phyloP scores from a whole-genome alignment of 1,139 yeast species.

The Kluyveromyces sp. region DNA sequence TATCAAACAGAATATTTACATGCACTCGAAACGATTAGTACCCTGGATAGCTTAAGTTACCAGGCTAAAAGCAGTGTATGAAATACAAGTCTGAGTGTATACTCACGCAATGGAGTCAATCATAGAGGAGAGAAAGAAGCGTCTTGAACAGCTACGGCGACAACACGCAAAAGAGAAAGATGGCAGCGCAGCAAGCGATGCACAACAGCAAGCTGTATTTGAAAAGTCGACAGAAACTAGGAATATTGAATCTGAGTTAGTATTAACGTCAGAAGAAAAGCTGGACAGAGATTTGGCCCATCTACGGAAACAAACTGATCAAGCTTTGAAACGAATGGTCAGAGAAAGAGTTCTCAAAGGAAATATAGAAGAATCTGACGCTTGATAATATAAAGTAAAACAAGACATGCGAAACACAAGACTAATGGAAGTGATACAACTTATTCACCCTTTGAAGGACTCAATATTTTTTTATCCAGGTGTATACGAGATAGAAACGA shows the following conservation, averaged over 20 bases:
- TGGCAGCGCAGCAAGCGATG: no score
- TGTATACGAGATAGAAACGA: not conserved
- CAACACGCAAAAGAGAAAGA: not conserved
- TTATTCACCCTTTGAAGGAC: not conserved
- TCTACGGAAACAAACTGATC: constrained; percentile 36
- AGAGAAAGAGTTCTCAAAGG: constrained; percentile 32
- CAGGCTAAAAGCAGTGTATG: no score
- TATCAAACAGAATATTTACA: no score
- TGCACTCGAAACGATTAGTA: no score
- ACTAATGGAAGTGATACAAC: not conserved
- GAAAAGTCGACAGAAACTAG: not conserved
- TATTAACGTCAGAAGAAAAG: constrained; percentile 33
- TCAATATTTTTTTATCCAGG: not conserved
- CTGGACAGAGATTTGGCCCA: constrained; percentile 34
- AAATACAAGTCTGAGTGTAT: no score
- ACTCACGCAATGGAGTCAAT: constrained; percentile 2
- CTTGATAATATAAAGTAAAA: not conserved
- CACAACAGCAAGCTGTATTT: not conserved
- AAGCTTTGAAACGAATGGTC: constrained; percentile 36
- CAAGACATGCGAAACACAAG: not conserved
- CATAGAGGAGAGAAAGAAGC: constrained; percentile 3
- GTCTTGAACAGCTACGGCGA: not conserved
- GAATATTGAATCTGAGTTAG: not conserved
- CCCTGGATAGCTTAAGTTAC: no score
- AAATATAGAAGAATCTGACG: constrained; percentile 3